Evolutionary conservation across 176 grass and related monocot genomes (phyloP), one percentile per base, ranked within the genome.

Genomic region (Phoenix dactylifera): DNA sequence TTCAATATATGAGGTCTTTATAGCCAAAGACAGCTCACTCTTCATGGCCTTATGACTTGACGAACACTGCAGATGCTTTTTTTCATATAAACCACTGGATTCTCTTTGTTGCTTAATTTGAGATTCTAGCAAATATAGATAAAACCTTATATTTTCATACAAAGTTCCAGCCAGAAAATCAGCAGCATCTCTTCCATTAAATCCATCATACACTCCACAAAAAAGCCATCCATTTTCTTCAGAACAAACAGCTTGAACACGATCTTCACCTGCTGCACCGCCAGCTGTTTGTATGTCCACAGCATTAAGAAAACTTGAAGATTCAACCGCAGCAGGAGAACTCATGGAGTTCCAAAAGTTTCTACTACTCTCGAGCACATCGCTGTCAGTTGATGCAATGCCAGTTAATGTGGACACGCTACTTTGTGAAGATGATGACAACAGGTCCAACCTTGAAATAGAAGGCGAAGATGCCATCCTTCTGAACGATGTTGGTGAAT

Each of bases 211-310:
- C 60, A 99, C 86, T 50, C 94, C 94, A 76, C 94, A 99, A 50
- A 99, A 93, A 64, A 99, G 64, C 87, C 85, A 81, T 74, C 94
- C 94, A 65, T 99, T 93, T 83, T 85, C 88, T 57, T 99, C 94
- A 51, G 94, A 99, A 60, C 94, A 93, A 20, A 99, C 94, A 81
- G 94, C 94, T 83, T 99, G 94, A 17, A 99, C 94, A 59, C 94
- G 83, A 71, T 99, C 94, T 84, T 99, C 94, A 49, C 94, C 94
- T 66, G 94, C 94, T 73, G 94, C 88, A 57, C 94, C 94, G 5
- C 94, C 94, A 69, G 94, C 94, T 74, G 85, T 99, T 67, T 86
- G 86, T 55, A 89, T 77, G 51, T 99, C 94, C 52, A 76, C 81
- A 69, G 74, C 76, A 44, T 76, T 93, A 20, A 89, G 57, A 81